Evolutionary conservation across 2,329 filamentous ascomycete species (phyloP), one percentile per base, ranked within the genome.

Genomic region (Periconia sp.): DNA sequence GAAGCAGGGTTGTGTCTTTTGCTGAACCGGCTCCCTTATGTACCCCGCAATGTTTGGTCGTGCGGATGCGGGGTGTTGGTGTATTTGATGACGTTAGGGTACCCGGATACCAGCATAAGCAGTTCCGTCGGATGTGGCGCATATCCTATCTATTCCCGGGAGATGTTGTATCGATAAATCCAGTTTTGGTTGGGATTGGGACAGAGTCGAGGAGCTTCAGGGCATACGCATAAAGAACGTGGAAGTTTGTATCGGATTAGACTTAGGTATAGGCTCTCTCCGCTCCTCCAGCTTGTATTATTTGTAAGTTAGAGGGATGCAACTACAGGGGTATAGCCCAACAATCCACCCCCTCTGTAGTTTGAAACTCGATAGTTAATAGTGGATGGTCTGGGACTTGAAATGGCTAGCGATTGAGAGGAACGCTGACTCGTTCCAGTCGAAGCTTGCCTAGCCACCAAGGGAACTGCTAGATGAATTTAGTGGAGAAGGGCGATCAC

Each of bases 31-130:
- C 30, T 18, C 40, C 42, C 17, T 43, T 47, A 46, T 47, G 47
- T 50, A 54, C 47, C 52, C 52, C 52, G 52, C 52, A 50, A 42
- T 23, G 15, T 17, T 45, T 27, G n/a, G 17, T 49, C 13, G 30
- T 50, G 51, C 42, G 51, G 51, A 49, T 31, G 42, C 42, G 52
- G 42, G 42, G 47, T 53, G 46, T 41, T 3, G 23, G 23, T 27
- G 30, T 41, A 19, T 31, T 40, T 53, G 30, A 45, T 53, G 41
- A 49, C 46, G 46, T 46, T 49, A 49, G 30, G 46, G n/a, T n/a
- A 27, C 19, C 49, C 46, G 46, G 51, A 49, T 53, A 41, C 41
- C 41, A 23, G 51, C 41, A 45, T 18, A 20, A 35, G 23, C 30
- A 42, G 41, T 23, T 41, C 6, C 18, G 19, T 31, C 17, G 42